A percentile compares a stretch with the other conserved stretches of the same genome.
Evolutionary conservation across 2,329 filamentous ascomycete genomes (phyloP).

Genomic region (Pezicula carpinea): DNA sequence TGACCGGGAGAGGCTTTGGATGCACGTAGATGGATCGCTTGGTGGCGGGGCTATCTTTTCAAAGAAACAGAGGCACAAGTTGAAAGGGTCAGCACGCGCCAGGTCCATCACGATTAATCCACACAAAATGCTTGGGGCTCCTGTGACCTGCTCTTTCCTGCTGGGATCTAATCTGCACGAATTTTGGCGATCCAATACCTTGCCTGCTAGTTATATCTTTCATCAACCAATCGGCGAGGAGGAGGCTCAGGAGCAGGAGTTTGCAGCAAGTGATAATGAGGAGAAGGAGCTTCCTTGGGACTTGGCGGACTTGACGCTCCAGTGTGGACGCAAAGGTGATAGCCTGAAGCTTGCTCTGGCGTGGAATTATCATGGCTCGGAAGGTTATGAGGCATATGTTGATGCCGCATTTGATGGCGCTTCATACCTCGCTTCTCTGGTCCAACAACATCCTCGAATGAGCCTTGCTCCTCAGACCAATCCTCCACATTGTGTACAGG

Average conservation of each 20-base stretch:
- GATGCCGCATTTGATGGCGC: constrained; percentile 72
- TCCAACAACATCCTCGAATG: constrained; percentile 60
- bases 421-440: constrained; percentile 56
- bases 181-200: constrained; percentile 80
- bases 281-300: constrained; percentile 69
- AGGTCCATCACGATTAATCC: constrained; percentile 85
- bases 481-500: constrained; percentile 83
- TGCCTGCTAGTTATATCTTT: constrained; percentile 83
- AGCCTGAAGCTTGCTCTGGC: constrained; percentile 80
- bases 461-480: constrained; percentile 72
- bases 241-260: no score
- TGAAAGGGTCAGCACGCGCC: constrained; percentile 68
- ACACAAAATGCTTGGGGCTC: constrained; percentile 95
- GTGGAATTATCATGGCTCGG: constrained; percentile 83
- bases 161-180: constrained; percentile 69
- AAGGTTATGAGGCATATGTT: constrained; percentile 66
- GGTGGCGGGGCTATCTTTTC: constrained; percentile 81
- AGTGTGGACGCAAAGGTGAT: constrained; percentile 86
- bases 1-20: constrained; percentile 70
- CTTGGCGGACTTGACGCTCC: constrained; percentile 84
- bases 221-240: constrained; percentile 49
- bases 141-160: constrained; percentile 86
- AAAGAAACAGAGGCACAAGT: constrained; percentile 53
- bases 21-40: constrained; percentile 92
- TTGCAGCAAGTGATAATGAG: no score